Evolutionary conservation across 2,329 filamentous ascomycete species (phyloP).

Genomic region (Epichloe bromicola): DNA sequence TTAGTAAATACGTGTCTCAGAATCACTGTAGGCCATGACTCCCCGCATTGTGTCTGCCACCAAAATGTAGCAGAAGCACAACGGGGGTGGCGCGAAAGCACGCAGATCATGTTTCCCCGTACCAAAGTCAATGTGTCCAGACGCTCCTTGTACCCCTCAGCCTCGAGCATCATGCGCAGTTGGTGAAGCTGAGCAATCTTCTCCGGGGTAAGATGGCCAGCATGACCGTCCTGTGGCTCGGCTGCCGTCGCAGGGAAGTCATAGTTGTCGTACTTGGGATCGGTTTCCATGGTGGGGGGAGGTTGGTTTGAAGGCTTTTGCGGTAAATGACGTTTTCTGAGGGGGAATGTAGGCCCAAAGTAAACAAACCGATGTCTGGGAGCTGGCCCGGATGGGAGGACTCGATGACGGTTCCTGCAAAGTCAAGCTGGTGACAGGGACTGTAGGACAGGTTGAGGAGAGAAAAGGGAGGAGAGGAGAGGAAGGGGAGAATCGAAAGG

Average conservation of each 20-base stretch:
- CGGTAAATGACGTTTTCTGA: constrained; percentile 1
- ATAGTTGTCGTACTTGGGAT: constrained; percentile 92
- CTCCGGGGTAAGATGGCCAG: constrained; percentile 72
- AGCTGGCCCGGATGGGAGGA: background rate
- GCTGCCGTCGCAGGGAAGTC: constrained; percentile 76
- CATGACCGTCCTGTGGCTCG: constrained; percentile 60
- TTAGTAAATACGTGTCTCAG: background rate
- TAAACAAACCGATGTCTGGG: background rate
- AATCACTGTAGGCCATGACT: no score
- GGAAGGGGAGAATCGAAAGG: background rate
- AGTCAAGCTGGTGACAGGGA: background rate
- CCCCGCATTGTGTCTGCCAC: background rate
- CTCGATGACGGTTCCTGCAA: background rate
- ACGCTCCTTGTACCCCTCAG: constrained; percentile 66
- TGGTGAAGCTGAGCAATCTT: constrained; percentile 86
- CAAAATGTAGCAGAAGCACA: background rate
- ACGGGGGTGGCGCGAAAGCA: background rate
- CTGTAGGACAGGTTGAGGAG: background rate
- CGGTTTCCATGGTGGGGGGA: constrained; percentile 39
- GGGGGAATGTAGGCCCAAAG: background rate
- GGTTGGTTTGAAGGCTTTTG: background rate
- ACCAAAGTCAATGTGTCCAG: constrained; percentile 89
- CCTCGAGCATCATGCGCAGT: constrained; percentile 73
- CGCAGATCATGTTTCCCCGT: constrained; percentile 19
- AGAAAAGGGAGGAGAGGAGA: background rate